Conservation (phyloP, 208 protist species). For the Acanthamoeba polyphaga region DNA sequence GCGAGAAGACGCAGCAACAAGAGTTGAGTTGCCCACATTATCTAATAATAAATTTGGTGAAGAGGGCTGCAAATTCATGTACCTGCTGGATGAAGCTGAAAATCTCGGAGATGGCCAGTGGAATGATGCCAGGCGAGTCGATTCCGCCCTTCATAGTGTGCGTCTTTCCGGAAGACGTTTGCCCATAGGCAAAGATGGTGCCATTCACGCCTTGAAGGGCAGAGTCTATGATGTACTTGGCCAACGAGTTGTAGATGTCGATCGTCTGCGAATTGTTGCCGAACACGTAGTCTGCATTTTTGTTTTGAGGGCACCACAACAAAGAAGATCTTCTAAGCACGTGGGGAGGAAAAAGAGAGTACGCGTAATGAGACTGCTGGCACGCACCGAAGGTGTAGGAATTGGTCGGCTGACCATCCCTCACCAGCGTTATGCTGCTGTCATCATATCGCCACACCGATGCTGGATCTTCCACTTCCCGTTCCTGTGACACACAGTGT, state of each 20-base stretch:
- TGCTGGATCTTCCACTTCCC: not conserved
- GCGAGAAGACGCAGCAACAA: too few species aligned
- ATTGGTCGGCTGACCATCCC: not conserved
- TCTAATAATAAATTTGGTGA: too few species aligned
- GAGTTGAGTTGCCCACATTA: too few species aligned
- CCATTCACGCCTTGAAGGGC: slow-evolving; percentile 77
- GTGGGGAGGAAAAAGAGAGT: not conserved
- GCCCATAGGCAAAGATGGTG: slow-evolving; percentile 91
- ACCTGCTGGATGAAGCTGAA: slow-evolving; percentile 84
- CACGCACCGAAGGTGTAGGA: slow-evolving; percentile 75
- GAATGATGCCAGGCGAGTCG: slow-evolving; percentile 85
- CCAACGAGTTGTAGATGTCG: slow-evolving; percentile 61
- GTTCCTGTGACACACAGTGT: too few species aligned
- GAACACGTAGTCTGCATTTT: slow-evolving; percentile 48
- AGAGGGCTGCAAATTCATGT: too few species aligned
- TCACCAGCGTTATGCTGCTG: slow-evolving; percentile 25
- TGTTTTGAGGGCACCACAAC: not conserved
- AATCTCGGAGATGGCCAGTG: slow-evolving; percentile 83
- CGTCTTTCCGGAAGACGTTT: slow-evolving; percentile 91
- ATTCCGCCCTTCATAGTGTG: slow-evolving; percentile 89
- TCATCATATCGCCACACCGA: slow-evolving; percentile 46
- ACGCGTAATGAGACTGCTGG: too few species aligned
- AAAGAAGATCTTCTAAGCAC: not conserved
- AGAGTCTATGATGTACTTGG: slow-evolving; percentile 71
- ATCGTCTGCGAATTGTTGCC: slow-evolving; percentile 41